A percentile compares a stretch with the other conserved stretches of the same genome.
Evolutionary conservation across 106 monocot species (phyloP).

Genomic region (Vanilla planifolia): DNA sequence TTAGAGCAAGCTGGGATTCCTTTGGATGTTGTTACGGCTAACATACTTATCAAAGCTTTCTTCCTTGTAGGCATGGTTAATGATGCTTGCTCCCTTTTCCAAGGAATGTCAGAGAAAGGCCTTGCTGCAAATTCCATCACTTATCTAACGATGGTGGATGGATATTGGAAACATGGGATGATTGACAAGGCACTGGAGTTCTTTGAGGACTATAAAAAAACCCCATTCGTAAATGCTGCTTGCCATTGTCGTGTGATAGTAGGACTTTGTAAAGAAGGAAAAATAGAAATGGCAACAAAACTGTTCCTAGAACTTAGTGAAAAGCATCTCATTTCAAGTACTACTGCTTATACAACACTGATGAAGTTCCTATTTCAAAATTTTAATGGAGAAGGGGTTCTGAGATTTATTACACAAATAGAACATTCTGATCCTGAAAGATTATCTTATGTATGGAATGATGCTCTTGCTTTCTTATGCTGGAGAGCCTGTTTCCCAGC

Average conservation of each 20-base stretch:
- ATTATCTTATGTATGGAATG: constrained; percentile 45
- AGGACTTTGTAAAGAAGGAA: constrained; percentile 36
- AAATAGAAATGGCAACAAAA: constrained; percentile 38
- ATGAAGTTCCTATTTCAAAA: constrained; percentile 33
- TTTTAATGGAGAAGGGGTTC: constrained; percentile 31
- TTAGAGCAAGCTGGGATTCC: constrained; percentile 34
- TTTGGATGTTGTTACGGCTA: constrained; percentile 46
- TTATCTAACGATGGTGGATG: constrained; percentile 43
- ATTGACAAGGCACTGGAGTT: constrained; percentile 35
- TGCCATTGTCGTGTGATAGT: constrained; percentile 38
- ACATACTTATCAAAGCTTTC: constrained; percentile 58
- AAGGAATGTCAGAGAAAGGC: constrained; percentile 46
- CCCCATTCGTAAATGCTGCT: constrained; percentile 11
- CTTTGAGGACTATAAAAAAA: constrained; percentile 33
- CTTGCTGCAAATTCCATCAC: constrained; percentile 39
- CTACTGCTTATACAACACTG: constrained; percentile 33
- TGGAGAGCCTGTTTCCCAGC: constrained; percentile 24
- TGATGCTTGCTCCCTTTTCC: constrained; percentile 53
- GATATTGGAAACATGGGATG: constrained; percentile 32
- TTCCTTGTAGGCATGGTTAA: constrained; percentile 49
- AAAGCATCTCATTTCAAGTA: constrained; percentile 20
- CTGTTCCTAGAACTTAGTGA: constrained; percentile 49
- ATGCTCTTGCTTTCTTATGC: constrained; percentile 58
- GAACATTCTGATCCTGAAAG: constrained; percentile 31
- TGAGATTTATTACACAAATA: constrained; percentile 42